Percentiles rank a stretch among this genome's conserved stretches.
Conservation (phyloP, 2,329 filamentous ascomycete genomes). For the Alternaria sp. region DNA sequence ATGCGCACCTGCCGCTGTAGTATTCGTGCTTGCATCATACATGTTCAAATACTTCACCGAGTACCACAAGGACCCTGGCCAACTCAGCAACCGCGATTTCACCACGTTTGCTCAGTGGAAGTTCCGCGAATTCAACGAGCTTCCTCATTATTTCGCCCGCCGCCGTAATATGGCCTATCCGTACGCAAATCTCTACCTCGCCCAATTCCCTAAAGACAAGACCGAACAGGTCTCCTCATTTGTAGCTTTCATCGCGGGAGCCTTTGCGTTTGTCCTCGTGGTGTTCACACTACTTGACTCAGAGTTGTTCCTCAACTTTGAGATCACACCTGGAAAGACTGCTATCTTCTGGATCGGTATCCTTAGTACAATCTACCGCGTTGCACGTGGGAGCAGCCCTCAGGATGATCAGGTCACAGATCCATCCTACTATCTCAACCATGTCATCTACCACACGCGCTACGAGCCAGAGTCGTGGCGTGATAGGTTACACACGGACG, state of each 20-base stretch:
- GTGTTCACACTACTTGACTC: constrained; percentile 87
- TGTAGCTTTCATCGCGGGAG: constrained; percentile 86
- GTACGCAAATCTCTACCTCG: constrained; percentile 89
- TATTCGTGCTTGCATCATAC: constrained; percentile 86
- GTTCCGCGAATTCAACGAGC: constrained; percentile 97
- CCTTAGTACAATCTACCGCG: constrained; percentile 83
- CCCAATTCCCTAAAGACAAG: constrained; percentile 96
- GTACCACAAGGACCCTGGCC: constrained; percentile 91
- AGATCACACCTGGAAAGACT: constrained; percentile 87
- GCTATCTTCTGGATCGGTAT: constrained; percentile 90
- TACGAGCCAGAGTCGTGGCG: constrained; percentile 92
- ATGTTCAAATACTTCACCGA: constrained; percentile 97
- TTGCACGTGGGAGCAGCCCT: constrained; percentile 82
- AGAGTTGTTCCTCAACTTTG: constrained; percentile 89
- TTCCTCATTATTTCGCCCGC: constrained; percentile 89
- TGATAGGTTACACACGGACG: constrained; percentile 87
- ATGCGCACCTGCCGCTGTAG: constrained; percentile 85
- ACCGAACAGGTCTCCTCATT: constrained; percentile 86
- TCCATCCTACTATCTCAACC: constrained; percentile 85
- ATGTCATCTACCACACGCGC: constrained; percentile 92
- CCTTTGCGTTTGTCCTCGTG: constrained; percentile 84
- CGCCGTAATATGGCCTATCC: constrained; percentile 94
- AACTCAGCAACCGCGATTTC: constrained; percentile 87
- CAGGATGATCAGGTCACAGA: constrained; percentile 90
- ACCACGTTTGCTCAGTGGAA: constrained; percentile 97